Conservation (phyloP, 768 basidiomycete genomes). For the Cubamyces lactineus region DNA sequence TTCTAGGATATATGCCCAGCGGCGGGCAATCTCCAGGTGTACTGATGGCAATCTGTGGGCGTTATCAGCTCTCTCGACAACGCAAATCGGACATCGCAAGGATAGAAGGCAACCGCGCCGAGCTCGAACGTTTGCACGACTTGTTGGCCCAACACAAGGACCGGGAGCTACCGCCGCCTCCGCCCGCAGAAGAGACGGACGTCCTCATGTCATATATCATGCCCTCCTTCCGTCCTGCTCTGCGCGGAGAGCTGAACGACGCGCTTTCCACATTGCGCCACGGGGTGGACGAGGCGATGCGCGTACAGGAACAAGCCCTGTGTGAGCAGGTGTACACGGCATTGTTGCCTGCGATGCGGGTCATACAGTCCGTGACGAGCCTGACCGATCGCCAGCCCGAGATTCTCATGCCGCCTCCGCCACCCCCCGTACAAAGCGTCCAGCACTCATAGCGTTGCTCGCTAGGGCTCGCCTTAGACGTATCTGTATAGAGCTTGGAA, state of each 20-base stretch:
- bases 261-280: conserved; percentile 3
- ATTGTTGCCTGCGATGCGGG: conserved; percentile 2
- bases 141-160: not conserved
- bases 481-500: not conserved
- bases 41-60: not conserved
- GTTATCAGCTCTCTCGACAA: not conserved
- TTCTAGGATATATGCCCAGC: not conserved
- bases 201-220: conserved; percentile 8
- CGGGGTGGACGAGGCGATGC: conserved; percentile 13
- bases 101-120: not conserved
- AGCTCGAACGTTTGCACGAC: conserved; percentile 4
- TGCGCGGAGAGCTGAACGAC: not conserved
- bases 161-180: conserved; percentile 12
- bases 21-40: too few relatives aligned
- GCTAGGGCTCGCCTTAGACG: not conserved
- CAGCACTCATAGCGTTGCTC: conserved; percentile 2
- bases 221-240: conserved; percentile 2
- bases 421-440: conserved; percentile 17
- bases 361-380: conserved; percentile 3
- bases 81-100: not conserved
- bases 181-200: conserved; percentile 5
- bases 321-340: conserved; percentile 13
- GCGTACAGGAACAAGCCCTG: conserved; percentile 9
- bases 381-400: conserved; percentile 13
- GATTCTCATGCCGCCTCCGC: conserved; percentile 10